These are phyloP conservation scores for Thecaphora thlaspeos DNA, from an alignment of 1,284 basidiomycete genomes.

Conservation along the genomic window DNA sequence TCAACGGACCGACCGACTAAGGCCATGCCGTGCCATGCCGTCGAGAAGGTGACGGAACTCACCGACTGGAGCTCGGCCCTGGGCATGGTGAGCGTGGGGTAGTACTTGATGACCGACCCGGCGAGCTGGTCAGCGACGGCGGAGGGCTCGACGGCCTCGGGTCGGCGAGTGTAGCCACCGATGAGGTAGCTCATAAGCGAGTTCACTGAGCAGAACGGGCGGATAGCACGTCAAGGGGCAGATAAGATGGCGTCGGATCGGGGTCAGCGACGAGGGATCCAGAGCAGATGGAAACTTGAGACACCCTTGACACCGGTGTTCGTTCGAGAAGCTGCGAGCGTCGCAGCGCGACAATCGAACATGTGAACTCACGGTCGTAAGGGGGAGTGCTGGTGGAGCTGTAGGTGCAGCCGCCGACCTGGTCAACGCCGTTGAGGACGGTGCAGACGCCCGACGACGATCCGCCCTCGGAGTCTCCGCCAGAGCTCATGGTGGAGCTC, in stretches of 20 bases:
- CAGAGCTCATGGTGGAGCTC: slow-evolving; percentile 9
- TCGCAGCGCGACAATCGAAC: background rate
- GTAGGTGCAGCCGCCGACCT: slow-evolving; percentile 32
- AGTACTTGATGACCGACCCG: slow-evolving; percentile 45
- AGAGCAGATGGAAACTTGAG: too few species aligned
- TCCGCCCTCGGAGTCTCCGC: slow-evolving; percentile 8
- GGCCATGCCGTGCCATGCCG: background rate
- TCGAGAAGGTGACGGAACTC: slow-evolving; percentile 1
- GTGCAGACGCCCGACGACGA: slow-evolving; percentile 25
- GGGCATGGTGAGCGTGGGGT: slow-evolving; percentile 47
- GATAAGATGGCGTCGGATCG: slow-evolving; percentile 2
- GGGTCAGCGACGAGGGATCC: too few species aligned
- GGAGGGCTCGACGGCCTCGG: slow-evolving; percentile 25
- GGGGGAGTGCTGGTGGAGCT: slow-evolving; percentile 41
- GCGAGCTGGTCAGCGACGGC: slow-evolving; percentile 48
- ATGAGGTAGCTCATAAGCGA: slow-evolving; percentile 47
- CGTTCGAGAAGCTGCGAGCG: too few species aligned
- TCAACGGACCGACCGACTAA: background rate
- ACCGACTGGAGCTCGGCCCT: slow-evolving; percentile 13
- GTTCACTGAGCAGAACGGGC: slow-evolving; percentile 14
- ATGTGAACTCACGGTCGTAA: slow-evolving; percentile 39
- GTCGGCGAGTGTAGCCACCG: slow-evolving; percentile 37
- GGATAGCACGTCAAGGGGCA: slow-evolving; percentile 3
- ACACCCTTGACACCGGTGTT: too few species aligned
- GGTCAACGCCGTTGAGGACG: slow-evolving; percentile 32